These are phyloP conservation scores for Parasitella parasitica DNA, from an alignment of 371 early-diverging fungal genomes.

Conservation along the genomic window DNA sequence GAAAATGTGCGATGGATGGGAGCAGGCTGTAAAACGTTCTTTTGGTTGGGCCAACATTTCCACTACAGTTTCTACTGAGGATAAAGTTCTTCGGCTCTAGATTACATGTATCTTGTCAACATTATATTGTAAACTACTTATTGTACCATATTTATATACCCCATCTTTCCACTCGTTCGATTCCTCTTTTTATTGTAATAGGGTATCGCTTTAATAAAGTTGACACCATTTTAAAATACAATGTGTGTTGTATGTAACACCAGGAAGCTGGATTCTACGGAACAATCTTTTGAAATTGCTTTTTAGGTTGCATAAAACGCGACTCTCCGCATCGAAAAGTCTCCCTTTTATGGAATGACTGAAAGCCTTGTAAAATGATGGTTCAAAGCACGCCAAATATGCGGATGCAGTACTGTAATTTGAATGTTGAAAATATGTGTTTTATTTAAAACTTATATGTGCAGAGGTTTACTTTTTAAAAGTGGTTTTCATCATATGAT, in stretches of 20 bases:
- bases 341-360: too few species aligned
- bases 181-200: background rate
- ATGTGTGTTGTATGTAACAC: too few species aligned
- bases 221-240: background rate
- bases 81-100: constrained; percentile 1
- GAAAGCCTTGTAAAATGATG: background rate
- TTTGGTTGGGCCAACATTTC: constrained; percentile 60
- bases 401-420: background rate
- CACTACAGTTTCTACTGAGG: constrained; percentile 10
- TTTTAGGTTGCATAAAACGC: too few species aligned
- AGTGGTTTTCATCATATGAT: background rate
- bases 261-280: too few species aligned
- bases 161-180: background rate
- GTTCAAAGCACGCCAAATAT: background rate
- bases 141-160: background rate
- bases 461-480: background rate
- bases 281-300: too few species aligned
- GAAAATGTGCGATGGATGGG: constrained; percentile 72
- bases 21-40: constrained; percentile 81
- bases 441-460: background rate
- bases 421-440: background rate
- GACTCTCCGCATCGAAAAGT: too few species aligned
- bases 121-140: background rate
- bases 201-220: background rate
- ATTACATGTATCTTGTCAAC: background rate